phyloP scores from a whole-genome alignment of 2,329 filamentous ascomycete species.

The Myriosclerotinia duriaeana region DNA sequence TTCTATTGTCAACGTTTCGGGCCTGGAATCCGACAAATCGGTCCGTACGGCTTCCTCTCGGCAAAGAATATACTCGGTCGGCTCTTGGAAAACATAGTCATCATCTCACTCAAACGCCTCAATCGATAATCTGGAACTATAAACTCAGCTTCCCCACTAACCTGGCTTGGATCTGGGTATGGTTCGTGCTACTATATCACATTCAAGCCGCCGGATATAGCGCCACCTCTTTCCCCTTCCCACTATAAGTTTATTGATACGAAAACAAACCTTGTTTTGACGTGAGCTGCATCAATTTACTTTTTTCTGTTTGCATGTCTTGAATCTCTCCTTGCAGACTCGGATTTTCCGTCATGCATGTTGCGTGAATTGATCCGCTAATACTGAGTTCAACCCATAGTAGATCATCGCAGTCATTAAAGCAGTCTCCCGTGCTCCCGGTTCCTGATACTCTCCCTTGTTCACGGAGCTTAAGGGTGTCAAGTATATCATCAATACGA shows the following conservation, averaged over 20 bases:
- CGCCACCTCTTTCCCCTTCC: slow-evolving; percentile 12
- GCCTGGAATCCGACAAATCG: background rate
- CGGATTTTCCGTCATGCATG: slow-evolving; percentile 4
- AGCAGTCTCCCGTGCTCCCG: slow-evolving; percentile 13
- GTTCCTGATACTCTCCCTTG: slow-evolving; percentile 27
- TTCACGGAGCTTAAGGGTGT: slow-evolving; percentile 10
- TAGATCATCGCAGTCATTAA: slow-evolving; percentile 12
- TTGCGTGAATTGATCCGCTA: slow-evolving; percentile 1
- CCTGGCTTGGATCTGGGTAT: background rate
- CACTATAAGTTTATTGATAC: slow-evolving; percentile 5
- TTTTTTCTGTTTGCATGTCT: slow-evolving; percentile 30
- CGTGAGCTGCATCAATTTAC: slow-evolving; percentile 18
- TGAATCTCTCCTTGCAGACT: slow-evolving; percentile 25
- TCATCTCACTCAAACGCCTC: slow-evolving; percentile 13
- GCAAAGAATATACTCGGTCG: slow-evolving; percentile 5
- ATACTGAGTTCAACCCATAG: background rate
- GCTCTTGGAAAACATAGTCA: background rate
- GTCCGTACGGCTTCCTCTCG: slow-evolving; percentile 18
- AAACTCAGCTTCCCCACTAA: slow-evolving; percentile 17
- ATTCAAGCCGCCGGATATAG: slow-evolving; percentile 6
- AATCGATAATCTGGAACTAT: slow-evolving; percentile 22
- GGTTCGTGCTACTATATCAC: background rate
- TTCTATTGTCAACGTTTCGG: background rate
- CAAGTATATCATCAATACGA: slow-evolving; percentile 38
- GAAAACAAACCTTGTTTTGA: slow-evolving; percentile 13